A percentile compares a stretch with the other conserved stretches of the same genome.
These are phyloP conservation scores for Aaosphaeria pasadenensis DNA, from an alignment of 2,329 filamentous ascomycete genomes.

Conservation along the genomic window DNA sequence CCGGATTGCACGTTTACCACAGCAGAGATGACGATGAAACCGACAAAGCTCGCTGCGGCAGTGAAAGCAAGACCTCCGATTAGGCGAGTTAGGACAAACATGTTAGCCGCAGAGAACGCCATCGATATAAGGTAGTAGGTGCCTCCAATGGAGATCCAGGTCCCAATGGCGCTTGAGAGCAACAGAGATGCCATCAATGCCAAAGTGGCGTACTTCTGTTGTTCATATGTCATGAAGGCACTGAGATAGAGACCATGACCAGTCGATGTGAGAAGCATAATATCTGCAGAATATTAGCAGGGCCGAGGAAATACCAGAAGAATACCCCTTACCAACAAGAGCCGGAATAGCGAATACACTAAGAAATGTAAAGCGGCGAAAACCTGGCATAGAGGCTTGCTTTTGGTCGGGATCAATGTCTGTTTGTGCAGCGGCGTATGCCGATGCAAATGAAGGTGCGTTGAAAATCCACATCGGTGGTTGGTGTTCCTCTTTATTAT, in stretches of 20 bases:
- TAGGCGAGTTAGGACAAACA: slow-evolving; percentile 54
- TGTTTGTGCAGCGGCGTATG: slow-evolving; percentile 52
- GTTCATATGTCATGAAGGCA: slow-evolving; percentile 50
- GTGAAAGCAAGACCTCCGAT: slow-evolving; percentile 51
- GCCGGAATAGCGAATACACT: slow-evolving; percentile 63
- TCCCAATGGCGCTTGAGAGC: slow-evolving; percentile 59
- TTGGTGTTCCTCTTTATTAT: slow-evolving; percentile 41
- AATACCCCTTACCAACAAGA: slow-evolving; percentile 42
- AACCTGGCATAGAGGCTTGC: slow-evolving; percentile 43
- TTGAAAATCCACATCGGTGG: slow-evolving; percentile 52
- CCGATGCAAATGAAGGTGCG: slow-evolving; percentile 48
- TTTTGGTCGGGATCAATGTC: slow-evolving; percentile 51
- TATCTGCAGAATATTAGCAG: slow-evolving; percentile 40
- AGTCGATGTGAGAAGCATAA: slow-evolving; percentile 56
- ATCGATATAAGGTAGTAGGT: slow-evolving; percentile 60
- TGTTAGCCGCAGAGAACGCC: slow-evolving; percentile 55
- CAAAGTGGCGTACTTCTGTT: slow-evolving; percentile 54
- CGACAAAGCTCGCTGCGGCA: slow-evolving; percentile 51
- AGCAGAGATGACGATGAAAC: slow-evolving; percentile 50
- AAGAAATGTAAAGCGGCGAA: slow-evolving; percentile 55
- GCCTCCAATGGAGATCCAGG: slow-evolving; percentile 62
- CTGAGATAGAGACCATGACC: slow-evolving; percentile 62
- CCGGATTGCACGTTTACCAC: slow-evolving; percentile 45
- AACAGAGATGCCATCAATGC: slow-evolving; percentile 59
- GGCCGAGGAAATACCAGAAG: not conserved